phyloP scores from a whole-genome alignment of 768 basidiomycete genomes.

The Russula vinacea region DNA sequence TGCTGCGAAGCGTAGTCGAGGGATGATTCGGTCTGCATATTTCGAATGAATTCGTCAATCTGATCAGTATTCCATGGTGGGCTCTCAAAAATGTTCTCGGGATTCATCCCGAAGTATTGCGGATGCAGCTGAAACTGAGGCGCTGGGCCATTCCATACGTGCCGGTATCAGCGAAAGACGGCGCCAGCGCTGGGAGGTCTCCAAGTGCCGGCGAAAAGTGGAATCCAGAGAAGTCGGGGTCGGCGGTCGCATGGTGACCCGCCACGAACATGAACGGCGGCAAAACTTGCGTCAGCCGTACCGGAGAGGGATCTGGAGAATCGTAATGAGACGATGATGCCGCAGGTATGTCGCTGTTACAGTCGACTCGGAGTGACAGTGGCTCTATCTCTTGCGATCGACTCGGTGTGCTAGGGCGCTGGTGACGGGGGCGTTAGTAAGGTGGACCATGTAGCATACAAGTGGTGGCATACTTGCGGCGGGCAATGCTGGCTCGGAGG shows the following conservation, averaged over 20 bases:
- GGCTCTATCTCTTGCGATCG: background rate
- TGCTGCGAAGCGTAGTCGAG: background rate
- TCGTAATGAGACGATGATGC: constrained; percentile 18
- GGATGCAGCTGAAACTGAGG: constrained; percentile 1
- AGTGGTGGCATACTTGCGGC: constrained; percentile 2
- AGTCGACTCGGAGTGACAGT: background rate
- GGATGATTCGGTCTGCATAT: constrained; percentile 5
- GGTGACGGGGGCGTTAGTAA: background rate
- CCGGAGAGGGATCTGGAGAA: constrained; percentile 21
- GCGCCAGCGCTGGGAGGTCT: background rate
- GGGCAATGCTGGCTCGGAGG: background rate
- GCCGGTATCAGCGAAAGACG: background rate
- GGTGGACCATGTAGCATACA: background rate
- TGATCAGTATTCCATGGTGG: constrained; percentile 14
- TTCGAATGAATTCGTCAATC: constrained; percentile 13
- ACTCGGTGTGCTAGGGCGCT: constrained; percentile 1
- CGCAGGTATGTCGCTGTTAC: background rate
- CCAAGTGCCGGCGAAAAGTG: background rate
- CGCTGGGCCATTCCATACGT: background rate
- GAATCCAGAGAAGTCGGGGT: constrained; percentile 3
- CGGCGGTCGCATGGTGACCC: background rate
- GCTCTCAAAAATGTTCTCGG: constrained; percentile 10
- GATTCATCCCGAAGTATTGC: background rate
- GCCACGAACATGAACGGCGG: constrained; percentile 19
- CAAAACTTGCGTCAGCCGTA: background rate